Conservation (phyloP, 108 stramenopile species). For the Licmophora abbreviata region DNA sequence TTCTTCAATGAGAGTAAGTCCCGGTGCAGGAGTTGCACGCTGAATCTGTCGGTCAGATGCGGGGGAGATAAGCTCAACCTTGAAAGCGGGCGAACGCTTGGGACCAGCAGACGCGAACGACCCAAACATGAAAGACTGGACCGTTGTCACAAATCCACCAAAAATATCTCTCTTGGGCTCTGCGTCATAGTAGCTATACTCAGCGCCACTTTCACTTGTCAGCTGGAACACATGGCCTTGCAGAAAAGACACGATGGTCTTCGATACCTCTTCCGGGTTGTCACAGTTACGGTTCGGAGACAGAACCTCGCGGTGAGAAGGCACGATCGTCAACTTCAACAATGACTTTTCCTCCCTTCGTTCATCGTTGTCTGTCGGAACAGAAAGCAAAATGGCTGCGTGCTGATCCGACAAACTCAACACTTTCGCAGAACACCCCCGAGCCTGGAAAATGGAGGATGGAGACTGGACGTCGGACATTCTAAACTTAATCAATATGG, state of each 20-base stretch:
- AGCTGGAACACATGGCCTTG: slow-evolving; percentile 26
- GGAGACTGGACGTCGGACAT: neutral
- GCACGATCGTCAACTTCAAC: slow-evolving; percentile 35
- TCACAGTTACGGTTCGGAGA: slow-evolving; percentile 11
- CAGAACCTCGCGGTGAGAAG: slow-evolving; percentile 26
- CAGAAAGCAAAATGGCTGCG: slow-evolving; percentile 30
- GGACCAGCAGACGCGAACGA: neutral
- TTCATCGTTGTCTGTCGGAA: slow-evolving; percentile 3
- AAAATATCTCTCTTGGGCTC: slow-evolving; percentile 9
- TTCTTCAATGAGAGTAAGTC: slow-evolving; percentile 28
- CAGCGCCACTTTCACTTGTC: slow-evolving; percentile 42
- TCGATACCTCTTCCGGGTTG: slow-evolving; percentile 10
- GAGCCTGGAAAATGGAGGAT: neutral
- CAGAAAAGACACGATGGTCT: slow-evolving; percentile 33
- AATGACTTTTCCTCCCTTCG: slow-evolving; percentile 17
- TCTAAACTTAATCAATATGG: neutral
- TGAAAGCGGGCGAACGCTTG: slow-evolving; percentile 10
- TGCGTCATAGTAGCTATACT: slow-evolving; percentile 43
- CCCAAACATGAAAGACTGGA: neutral
- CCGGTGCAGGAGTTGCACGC: slow-evolving; percentile 37
- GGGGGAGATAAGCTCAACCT: slow-evolving; percentile 49
- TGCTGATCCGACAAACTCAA: slow-evolving; percentile 41
- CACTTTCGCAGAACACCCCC: slow-evolving; percentile 24
- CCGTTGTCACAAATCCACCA: neutral
- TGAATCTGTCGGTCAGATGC: slow-evolving; percentile 32